These are phyloP conservation scores for Rubia tinctorum DNA, from an alignment of 305 asterid genomes.

Conservation along the genomic window DNA sequence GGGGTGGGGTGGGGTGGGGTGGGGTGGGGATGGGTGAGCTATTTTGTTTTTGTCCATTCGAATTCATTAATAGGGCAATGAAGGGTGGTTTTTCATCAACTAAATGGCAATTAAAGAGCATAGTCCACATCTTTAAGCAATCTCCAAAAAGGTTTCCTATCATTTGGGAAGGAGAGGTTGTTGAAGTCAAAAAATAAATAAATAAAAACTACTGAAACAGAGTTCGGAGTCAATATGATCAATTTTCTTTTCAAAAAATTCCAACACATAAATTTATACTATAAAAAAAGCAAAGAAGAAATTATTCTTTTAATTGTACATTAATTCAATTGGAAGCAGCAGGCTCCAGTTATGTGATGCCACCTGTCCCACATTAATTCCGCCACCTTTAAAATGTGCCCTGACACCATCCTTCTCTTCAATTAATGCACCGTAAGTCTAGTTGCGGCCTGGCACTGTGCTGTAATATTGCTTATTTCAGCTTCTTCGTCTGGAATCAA, in stretches of 20 bases:
- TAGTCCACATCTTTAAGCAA: neutral
- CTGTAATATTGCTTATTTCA: neutral
- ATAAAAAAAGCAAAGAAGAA: neutral
- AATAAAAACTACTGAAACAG: neutral
- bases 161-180: neutral
- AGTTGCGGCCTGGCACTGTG: neutral
- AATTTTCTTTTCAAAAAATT: too few relatives aligned
- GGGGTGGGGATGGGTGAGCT: neutral
- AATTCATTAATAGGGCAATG: neutral
- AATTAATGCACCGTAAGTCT: conserved; percentile 6
- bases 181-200: neutral
- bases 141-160: neutral
- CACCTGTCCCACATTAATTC: conserved; percentile 30
- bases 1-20: too few relatives aligned
- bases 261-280: too few relatives aligned
- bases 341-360: conserved; percentile 25
- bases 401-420: neutral
- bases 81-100: neutral
- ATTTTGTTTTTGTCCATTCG: neutral
- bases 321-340: neutral
- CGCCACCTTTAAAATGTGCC: conserved; percentile 21
- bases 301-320: neutral
- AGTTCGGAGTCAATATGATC: too few relatives aligned
- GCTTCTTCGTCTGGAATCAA: too few relatives aligned
- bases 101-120: neutral